Evolutionary conservation across 2,329 filamentous ascomycete species (phyloP).

Genomic region (Exserohilum turcica): DNA sequence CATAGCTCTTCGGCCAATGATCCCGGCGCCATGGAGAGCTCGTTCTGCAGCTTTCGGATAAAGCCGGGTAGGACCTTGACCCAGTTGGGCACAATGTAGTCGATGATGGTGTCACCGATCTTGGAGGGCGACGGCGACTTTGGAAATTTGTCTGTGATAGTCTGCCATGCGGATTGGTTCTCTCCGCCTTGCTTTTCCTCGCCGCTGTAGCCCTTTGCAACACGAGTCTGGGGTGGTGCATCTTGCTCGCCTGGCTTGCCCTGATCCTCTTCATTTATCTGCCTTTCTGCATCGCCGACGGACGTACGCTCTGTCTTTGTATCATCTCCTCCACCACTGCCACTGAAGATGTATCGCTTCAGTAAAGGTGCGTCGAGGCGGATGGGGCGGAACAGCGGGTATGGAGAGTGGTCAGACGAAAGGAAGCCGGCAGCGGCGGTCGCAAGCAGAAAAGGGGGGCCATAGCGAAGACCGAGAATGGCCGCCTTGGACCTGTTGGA

Average conservation of each 20-base stretch:
- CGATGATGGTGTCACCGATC: conserved; percentile 63
- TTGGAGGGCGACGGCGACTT: conserved; percentile 40
- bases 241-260: conserved; percentile 36
- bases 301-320: conserved; percentile 26
- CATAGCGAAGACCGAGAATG: conserved; percentile 33
- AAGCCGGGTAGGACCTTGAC: conserved; percentile 75
- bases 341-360: conserved; percentile 14
- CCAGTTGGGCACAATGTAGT: conserved; percentile 82
- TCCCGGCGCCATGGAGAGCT: conserved; percentile 84
- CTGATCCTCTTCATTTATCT: conserved; percentile 17
- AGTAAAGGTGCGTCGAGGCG: conserved; percentile 39
- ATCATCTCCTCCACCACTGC: conserved; percentile 9
- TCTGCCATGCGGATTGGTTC: conserved; percentile 39
- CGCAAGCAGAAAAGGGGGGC: conserved; percentile 35
- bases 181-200: conserved; percentile 24
- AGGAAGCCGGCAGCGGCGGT: conserved; percentile 30
- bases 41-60: conserved; percentile 80
- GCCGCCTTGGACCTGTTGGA: conserved; percentile 17
- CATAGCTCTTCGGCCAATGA: conserved; percentile 93
- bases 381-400: conserved; percentile 27
- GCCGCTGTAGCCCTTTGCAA: conserved; percentile 31
- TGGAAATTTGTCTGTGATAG: conserved; percentile 38
- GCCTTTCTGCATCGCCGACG: conserved; percentile 23
- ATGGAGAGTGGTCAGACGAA: conserved; percentile 20
- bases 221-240: conserved; percentile 43